Conservation (phyloP, 1,284 basidiomycete genomes). For the Boletus smithii region DNA sequence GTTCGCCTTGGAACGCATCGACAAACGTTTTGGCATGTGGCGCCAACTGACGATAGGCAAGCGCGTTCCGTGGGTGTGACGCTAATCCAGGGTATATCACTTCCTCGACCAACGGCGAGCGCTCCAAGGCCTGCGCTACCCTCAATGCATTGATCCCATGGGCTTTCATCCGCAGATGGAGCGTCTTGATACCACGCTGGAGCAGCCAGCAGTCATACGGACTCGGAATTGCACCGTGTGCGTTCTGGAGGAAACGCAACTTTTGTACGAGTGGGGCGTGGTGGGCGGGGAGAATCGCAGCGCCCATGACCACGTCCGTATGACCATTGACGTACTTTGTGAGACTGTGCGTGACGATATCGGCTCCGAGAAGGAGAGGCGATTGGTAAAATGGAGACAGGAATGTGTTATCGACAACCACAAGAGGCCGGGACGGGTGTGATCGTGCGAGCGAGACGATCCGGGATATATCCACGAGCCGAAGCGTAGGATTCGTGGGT, state of each 20-base stretch:
- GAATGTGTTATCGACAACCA: conserved; percentile 94
- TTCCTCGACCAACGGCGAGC: conserved; percentile 59
- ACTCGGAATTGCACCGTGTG: conserved; percentile 84
- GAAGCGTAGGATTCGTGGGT: conserved; percentile 92
- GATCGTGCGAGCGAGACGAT: conserved; percentile 59
- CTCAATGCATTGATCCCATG: conserved; percentile 84
- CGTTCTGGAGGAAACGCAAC: conserved; percentile 90
- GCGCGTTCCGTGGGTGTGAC: conserved; percentile 54
- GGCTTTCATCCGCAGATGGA: conserved; percentile 81
- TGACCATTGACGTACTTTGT: conserved; percentile 96
- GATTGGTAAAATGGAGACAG: conserved; percentile 90
- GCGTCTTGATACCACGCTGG: conserved; percentile 89
- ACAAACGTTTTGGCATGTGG: conserved; percentile 71
- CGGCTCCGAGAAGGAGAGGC: conserved; percentile 82
- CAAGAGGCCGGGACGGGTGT: conserved; percentile 59
- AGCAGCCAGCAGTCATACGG: conserved; percentile 91
- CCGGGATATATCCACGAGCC: conserved; percentile 75
- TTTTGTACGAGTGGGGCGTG: conserved; percentile 47
- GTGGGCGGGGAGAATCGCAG: conserved; percentile 65
- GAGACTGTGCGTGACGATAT: conserved; percentile 76
- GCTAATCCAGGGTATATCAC: conserved; percentile 87
- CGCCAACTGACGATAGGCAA: conserved; percentile 64
- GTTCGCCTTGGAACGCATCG: conserved; percentile 39
- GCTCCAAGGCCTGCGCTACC: conserved; percentile 66
- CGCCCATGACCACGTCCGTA: conserved; percentile 88